Base-by-base conservation (phyloP, 2,329 filamentous ascomycete genomes). In the Thermoascus crustaceus region DNA sequence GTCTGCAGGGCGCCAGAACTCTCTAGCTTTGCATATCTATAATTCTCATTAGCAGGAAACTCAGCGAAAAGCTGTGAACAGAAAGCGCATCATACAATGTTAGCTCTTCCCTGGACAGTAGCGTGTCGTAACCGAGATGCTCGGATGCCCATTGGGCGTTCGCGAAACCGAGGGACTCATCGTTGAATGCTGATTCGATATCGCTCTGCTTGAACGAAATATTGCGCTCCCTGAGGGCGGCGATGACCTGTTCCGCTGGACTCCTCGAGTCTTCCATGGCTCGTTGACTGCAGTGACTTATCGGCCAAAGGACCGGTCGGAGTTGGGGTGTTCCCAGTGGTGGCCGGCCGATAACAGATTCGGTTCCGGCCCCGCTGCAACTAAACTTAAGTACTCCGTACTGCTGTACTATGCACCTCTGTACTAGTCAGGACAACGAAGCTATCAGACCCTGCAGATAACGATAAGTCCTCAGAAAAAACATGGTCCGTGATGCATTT, bases 41-140 rank as follows among this genome's bases (percentile, higher is more conserved):
- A 19, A 20, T 30, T 30, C n/a, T 21, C 2, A 11, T 23, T n/a
- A 10, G 7, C 27, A 16, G n/a, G 18, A 30, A 33, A 17, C 13
- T 11, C 4, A n/a, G 5, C 18, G 17, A 9, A 8, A 14, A 5
- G 18, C 16, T 20, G 25, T n/a, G 4, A 21, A 8, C 9, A 19
- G 19, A 18, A 17, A 37, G 24, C 11, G 13, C 27, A 7, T 38
- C 50, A 23, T 54, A 64, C 62, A 64, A 31, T 31, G 41, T 43
- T 16, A 60, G 43, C 45, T 66, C 62, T 34, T 66, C 61, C 34
- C 52, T 53, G 5, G 61, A 63, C 34, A 66, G 48, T 22, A 64
- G 46, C 4, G 57, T 62, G 32, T 58, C 52, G 5, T 46, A 35
- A 19, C 34, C 35, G 30, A 64, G 42, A 43, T 63, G 49, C 22